Evolutionary conservation across 305 asterid genomes (phyloP), one percentile per base, ranked within the genome.

Genomic region (Fraxinus latifolia): DNA sequence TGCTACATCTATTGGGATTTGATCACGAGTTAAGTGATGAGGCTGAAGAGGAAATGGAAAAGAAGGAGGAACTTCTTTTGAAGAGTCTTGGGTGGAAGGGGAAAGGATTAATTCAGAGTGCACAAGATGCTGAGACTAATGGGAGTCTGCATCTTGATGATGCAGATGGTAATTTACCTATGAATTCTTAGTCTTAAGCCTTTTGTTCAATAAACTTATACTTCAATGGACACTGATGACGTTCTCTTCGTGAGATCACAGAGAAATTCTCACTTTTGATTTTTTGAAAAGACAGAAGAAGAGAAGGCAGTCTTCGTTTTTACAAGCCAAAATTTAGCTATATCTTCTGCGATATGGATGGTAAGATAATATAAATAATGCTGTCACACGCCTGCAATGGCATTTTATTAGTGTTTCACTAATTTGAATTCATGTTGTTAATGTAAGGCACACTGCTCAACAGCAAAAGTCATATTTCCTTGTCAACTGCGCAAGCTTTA

Each of bases 271-370:
- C 90, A 87, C 87, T 79, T 86, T 83, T 88, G 86, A 87, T 84
- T 90, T 96, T 90, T 91, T 92, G 75, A 90, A 93, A 94, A 96
- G 99, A 90, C 97, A 94, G 99, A 97, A 96, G 92, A 91, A 93
- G 82, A 90, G 98, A 82, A 86, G 98, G 99, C 89, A 88, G 97
- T 88, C 97, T 94, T 79, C 97, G 95, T 29, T 96, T 92, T 88
- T 94, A 96, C 93, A 91, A 83, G 86, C 99, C 99, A 81, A 94
- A 94, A 87, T 96, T 90, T 84, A 87, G 89, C 84, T 93, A 90
- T 88, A 91, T 96, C 90, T 96, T 96, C 86, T 96, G 99, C 81
- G 99, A 96, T 88, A 93, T 96, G 99, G 99, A 96, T 90, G 99
- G 99, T 96, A 88, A 80, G 95, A 83, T 81, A 77, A 79, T 78